Evolutionary conservation across 176 grass and related monocot genomes (phyloP), one percentile per base, ranked within the genome.

Genomic region (Oryza glumipatula): DNA sequence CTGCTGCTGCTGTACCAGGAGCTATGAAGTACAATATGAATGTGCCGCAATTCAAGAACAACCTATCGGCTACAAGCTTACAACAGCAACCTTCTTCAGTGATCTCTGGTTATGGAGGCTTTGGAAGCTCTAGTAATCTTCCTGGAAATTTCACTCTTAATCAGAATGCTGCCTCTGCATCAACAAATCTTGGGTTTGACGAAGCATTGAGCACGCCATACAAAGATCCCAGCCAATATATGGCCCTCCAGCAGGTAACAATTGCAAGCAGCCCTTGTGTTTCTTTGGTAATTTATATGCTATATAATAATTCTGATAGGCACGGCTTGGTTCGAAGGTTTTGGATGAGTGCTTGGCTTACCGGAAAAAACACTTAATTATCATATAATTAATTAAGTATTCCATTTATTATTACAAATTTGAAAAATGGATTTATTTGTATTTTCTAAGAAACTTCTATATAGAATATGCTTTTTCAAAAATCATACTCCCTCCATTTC

Each of bases 201-300:
- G 97, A 99, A 83, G 88, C 86, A 46, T 73, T 96, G 81, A 92
- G 76, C 64, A 88, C 88, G 8, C 97, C 94, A 68, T 96, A 94
- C 88, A 99, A 94, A 89, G 94, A 96, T 85, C 86, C 60, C 44
- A 91, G 56, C 80, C 97, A 91, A 28, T 99, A 99, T 67, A 88
- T 96, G 93, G 82, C 94, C 52, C 91, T 91, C 44, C 96, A 98
- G 75, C 96, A 99, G 94, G 97, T 98, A 91, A 79, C 78, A 24
- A 46, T 76, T 47, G 14, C 49, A 24, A 5, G 38, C 1, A 23
- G 36, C 61, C 32, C 58, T 82, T 12, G 66, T 77, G 38, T 79
- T 38, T 70, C 9, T 49, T 76, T 65, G n/a, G 26, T 33, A 72
- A 39, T 41, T 13, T 45, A 13, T 24, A 22, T 69, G 72, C 22